These are phyloP conservation scores for Linnemannia zychae DNA, from an alignment of 192 early-diverging fungal genomes.

Conservation along the genomic window DNA sequence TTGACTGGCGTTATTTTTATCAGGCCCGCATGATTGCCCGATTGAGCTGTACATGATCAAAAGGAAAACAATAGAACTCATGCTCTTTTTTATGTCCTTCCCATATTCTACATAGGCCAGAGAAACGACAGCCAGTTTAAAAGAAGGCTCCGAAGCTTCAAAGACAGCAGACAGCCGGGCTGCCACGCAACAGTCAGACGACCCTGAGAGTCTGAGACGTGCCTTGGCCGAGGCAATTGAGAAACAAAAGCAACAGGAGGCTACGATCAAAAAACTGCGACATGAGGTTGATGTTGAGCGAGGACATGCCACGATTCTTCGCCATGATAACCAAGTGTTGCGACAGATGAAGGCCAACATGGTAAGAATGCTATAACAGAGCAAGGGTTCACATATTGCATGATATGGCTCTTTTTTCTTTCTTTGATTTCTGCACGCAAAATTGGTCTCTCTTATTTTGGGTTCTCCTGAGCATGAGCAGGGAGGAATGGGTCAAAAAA, in stretches of 20 bases:
- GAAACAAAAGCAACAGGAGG: constrained; percentile 57
- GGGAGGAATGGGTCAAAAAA: neutral
- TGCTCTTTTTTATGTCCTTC: neutral
- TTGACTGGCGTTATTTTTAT: neutral
- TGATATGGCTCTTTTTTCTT: neutral
- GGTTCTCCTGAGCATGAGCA: neutral
- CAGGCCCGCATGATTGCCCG: neutral
- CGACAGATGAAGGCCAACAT: constrained; percentile 69
- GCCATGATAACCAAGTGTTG: constrained; percentile 72
- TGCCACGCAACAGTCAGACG: constrained; percentile 16
- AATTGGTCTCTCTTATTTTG: constrained; percentile 8
- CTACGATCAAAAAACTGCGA: constrained; percentile 69
- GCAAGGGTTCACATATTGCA: neutral
- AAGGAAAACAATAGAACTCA: neutral
- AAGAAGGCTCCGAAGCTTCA: constrained; percentile 2
- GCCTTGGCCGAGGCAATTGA: constrained; percentile 45
- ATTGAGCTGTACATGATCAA: constrained; percentile 10
- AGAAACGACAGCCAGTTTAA: constrained; percentile 48
- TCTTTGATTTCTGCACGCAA: neutral
- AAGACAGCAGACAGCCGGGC: constrained; percentile 14
- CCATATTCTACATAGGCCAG: constrained; percentile 17
- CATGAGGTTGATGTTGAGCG: constrained; percentile 77
- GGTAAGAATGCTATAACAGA: constrained; percentile 39
- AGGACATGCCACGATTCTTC: constrained; percentile 71
- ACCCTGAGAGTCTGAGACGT: constrained; percentile 31